Percentiles rank a stretch among this genome's conserved stretches.
phyloP scores from a whole-genome alignment of 2,329 filamentous ascomycete species.

The Pestalotiopsis fici region DNA sequence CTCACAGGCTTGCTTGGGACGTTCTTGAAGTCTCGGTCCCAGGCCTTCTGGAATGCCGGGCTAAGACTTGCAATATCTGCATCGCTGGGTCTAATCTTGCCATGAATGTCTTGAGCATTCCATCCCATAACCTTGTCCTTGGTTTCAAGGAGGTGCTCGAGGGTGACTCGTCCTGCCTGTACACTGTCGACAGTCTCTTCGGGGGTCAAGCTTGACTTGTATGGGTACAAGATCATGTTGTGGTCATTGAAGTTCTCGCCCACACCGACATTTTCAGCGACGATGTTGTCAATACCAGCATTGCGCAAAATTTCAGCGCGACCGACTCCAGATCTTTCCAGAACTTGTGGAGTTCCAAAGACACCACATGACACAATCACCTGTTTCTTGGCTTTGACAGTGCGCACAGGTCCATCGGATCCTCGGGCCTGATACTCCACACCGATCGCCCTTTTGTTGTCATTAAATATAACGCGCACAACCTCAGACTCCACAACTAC shows the following conservation, averaged over 20 bases:
- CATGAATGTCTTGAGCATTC: constrained; percentile 51
- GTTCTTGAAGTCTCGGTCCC: constrained; percentile 49
- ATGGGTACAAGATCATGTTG: constrained; percentile 50
- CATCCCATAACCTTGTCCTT: constrained; percentile 45
- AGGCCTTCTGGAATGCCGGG: constrained; percentile 47
- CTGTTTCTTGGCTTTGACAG: constrained; percentile 55
- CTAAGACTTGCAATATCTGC: constrained; percentile 50
- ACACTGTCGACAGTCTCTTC: constrained; percentile 43
- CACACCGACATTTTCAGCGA: constrained; percentile 52
- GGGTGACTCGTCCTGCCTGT: constrained; percentile 19
- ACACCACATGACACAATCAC: constrained; percentile 52
- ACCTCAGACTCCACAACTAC: constrained; percentile 30
- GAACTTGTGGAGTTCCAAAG: constrained; percentile 52
- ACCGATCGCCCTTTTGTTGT: constrained; percentile 50
- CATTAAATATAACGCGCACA: constrained; percentile 54
- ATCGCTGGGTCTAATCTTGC: constrained; percentile 52
- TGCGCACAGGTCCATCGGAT: constrained; percentile 22
- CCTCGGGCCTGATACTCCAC: constrained; percentile 43
- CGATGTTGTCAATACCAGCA: constrained; percentile 45
- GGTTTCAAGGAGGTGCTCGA: constrained; percentile 20
- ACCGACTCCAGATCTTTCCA: constrained; percentile 66
- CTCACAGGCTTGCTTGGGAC: constrained; percentile 42
- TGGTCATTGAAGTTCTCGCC: constrained; percentile 54
- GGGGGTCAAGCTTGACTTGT: constrained; percentile 45
- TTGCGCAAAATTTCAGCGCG: constrained; percentile 41